phyloP scores from a whole-genome alignment of 345 rosid species.

The Hibiscus mutabilis region DNA sequence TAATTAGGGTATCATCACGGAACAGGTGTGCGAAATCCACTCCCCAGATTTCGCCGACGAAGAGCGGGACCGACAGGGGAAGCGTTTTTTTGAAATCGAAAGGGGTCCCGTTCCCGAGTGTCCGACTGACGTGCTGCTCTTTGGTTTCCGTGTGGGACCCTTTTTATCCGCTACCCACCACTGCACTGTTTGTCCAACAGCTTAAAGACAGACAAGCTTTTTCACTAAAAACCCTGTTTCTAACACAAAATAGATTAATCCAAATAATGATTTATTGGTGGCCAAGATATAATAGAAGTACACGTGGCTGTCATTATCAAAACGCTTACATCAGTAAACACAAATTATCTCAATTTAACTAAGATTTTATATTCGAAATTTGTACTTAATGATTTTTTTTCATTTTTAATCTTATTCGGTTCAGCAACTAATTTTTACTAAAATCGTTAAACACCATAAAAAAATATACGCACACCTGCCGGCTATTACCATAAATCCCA shows the following conservation, averaged over 20 bases:
- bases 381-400: too few relatives aligned
- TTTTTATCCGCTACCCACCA: too few relatives aligned
- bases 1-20: neutral
- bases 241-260: neutral
- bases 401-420: too few relatives aligned
- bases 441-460: neutral
- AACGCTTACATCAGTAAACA: too few relatives aligned
- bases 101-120: neutral
- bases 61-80: neutral
- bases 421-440: too few relatives aligned
- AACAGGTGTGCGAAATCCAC: neutral
- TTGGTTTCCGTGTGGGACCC: neutral
- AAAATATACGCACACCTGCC: neutral
- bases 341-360: too few relatives aligned
- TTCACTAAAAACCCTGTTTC: neutral
- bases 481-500: neutral
- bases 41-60: slow-evolving; percentile 15
- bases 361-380: too few relatives aligned
- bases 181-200: too few relatives aligned
- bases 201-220: neutral
- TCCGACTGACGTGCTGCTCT: neutral
- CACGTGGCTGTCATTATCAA: too few relatives aligned
- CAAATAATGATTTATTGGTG: neutral
- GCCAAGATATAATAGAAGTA: neutral
- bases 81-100: too few relatives aligned